These are phyloP conservation scores for Protea cynaroides DNA, from an alignment of 164 flowering plant species.

Conservation along the genomic window DNA sequence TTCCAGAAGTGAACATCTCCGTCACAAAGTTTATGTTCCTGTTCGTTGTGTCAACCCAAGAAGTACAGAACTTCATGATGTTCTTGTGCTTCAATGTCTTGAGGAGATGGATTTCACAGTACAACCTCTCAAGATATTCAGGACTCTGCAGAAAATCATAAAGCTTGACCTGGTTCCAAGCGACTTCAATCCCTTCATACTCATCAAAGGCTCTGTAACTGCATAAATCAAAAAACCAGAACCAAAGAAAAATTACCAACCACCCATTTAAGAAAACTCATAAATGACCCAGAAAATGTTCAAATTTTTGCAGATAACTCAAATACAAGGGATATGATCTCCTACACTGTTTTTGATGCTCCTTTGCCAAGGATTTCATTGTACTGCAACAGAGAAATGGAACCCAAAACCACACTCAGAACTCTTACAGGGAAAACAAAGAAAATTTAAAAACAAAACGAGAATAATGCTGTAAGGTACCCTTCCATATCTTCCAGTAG, in stretches of 20 bases:
- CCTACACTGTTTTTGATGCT: slow-evolving; percentile 95
- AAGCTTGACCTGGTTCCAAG: slow-evolving; percentile 98
- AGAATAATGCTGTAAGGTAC: slow-evolving; percentile 21
- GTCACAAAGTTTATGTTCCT: slow-evolving; percentile 92
- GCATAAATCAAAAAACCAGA: slow-evolving; percentile 27
- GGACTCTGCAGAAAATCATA: slow-evolving; percentile 71
- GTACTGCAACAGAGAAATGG: slow-evolving; percentile 50
- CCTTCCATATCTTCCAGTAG: slow-evolving; percentile 98
- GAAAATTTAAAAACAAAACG: neutral
- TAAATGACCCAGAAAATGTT: slow-evolving; percentile 2
- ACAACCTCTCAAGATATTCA: slow-evolving; percentile 84
- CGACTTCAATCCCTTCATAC: slow-evolving; percentile 95
- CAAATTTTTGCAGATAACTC: neutral
- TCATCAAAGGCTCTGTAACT: slow-evolving; percentile 95
- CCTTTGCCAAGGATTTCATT: slow-evolving; percentile 91
- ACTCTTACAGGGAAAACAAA: neutral
- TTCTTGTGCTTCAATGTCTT: slow-evolving; percentile 85
- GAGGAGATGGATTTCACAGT: slow-evolving; percentile 88
- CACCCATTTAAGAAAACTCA: neutral
- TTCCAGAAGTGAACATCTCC: slow-evolving; percentile 97
- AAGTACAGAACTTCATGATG: slow-evolving; percentile 93
- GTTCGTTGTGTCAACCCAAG: slow-evolving; percentile 87
- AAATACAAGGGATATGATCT: neutral
- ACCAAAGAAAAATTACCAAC: neutral
- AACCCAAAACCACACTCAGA: neutral